A percentile compares a stretch with the other conserved stretches of the same genome.
Evolutionary conservation across 352 stramenopile species (phyloP).

Genomic region (Globisporangium canariense): DNA sequence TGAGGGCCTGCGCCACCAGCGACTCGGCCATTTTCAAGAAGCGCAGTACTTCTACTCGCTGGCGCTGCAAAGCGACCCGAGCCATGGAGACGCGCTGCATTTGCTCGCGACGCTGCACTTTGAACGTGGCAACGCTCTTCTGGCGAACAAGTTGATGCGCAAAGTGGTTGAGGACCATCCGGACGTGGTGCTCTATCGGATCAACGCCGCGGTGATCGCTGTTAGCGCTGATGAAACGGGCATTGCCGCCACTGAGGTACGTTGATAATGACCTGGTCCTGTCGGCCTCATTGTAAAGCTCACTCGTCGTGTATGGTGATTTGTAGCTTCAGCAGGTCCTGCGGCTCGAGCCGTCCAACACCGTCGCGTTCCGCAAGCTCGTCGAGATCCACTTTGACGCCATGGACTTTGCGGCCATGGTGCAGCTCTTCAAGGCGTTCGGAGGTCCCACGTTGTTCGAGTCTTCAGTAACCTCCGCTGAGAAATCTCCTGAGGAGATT

Average conservation of each 20-base stretch:
- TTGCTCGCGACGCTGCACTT: slow-evolving; percentile 39
- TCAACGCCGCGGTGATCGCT: slow-evolving; percentile 8
- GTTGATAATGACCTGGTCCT: not conserved
- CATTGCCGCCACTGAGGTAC: slow-evolving; percentile 2
- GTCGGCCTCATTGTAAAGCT: not conserved
- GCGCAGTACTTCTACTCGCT: slow-evolving; percentile 37
- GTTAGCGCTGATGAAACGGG: not conserved
- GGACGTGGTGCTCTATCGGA: slow-evolving; percentile 30
- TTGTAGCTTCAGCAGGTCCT: slow-evolving; percentile 16
- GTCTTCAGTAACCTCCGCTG: not conserved
- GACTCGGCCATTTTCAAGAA: slow-evolving; percentile 12
- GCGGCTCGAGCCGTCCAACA: slow-evolving; percentile 18
- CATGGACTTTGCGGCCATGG: slow-evolving; percentile 4
- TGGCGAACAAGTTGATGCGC: slow-evolving; percentile 21
- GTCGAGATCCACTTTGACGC: slow-evolving; percentile 20
- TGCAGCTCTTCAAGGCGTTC: slow-evolving; percentile 25
- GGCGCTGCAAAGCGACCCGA: slow-evolving; percentile 6
- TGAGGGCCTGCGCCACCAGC: slow-evolving; percentile 30
- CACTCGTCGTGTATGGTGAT: not conserved
- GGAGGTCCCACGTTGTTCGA: slow-evolving; percentile 14
- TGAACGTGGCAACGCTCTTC: slow-evolving; percentile 16
- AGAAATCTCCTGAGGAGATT: not conserved
- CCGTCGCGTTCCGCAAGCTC: slow-evolving; percentile 26
- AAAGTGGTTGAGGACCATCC: slow-evolving; percentile 20
- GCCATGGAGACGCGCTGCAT: slow-evolving; percentile 37